A percentile compares a stretch with the other conserved stretches of the same genome.
Evolutionary conservation across 169 alveolate genomes (phyloP).

Genomic region (Eimeria acervulina): DNA sequence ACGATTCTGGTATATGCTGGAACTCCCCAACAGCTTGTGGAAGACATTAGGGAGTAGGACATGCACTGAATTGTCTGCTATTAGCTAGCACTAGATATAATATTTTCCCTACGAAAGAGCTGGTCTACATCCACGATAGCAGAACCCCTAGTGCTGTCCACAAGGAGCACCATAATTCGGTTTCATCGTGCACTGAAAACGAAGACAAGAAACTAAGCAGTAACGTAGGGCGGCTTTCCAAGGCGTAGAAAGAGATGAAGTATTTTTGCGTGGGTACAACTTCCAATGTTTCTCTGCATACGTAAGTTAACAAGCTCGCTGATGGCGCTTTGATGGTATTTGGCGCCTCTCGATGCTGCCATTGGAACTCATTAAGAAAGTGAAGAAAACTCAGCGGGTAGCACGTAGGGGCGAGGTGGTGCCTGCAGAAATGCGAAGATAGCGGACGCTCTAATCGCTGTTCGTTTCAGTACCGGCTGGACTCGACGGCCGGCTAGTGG

Average conservation of each 20-base stretch:
- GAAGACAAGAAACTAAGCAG: neutral
- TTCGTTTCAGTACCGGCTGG: neutral
- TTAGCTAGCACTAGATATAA: neutral
- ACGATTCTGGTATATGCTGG: neutral
- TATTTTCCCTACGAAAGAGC: neutral
- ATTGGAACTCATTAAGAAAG: neutral
- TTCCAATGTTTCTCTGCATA: neutral
- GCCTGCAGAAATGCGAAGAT: neutral
- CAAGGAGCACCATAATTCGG: neutral
- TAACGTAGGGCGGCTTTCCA: neutral
- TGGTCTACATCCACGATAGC: too few species aligned
- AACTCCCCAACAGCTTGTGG: neutral
- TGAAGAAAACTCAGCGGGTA: neutral
- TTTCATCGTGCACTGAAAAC: neutral
- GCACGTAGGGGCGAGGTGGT: neutral
- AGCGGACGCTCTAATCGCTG: neutral
- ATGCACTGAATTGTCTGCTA: neutral
- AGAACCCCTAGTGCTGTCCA: too few species aligned
- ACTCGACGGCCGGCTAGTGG: constrained; percentile 33
- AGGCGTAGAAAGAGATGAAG: neutral
- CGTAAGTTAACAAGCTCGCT: neutral
- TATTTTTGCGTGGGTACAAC: neutral
- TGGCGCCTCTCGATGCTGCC: neutral
- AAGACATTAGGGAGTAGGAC: neutral
- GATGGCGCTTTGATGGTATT: neutral